Evolutionary conservation across 2,329 filamentous ascomycete genomes (phyloP).

Genomic region (Cercospora sp.): DNA sequence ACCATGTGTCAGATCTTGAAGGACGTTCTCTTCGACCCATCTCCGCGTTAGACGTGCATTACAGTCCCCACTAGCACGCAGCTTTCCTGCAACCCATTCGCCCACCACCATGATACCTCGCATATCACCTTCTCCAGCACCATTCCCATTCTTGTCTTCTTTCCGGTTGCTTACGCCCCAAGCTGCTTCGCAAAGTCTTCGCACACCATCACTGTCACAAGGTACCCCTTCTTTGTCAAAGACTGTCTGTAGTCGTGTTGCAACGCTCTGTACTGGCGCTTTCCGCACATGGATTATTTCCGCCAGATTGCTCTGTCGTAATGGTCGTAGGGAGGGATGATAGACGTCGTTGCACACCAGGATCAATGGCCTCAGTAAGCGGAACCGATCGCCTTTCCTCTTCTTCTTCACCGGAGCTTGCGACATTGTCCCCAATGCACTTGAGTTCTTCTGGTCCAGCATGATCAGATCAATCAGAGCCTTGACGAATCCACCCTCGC

Average conservation of each 20-base stretch:
- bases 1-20: constrained; percentile 67
- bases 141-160: constrained; percentile 56
- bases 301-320: constrained; percentile 80
- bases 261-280: constrained; percentile 81
- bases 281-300: constrained; percentile 92
- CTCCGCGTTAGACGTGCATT: constrained; percentile 63
- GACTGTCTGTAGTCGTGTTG: constrained; percentile 75
- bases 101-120: constrained; percentile 82
- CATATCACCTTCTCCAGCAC: constrained; percentile 71
- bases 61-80: constrained; percentile 51
- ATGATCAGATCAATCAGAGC: constrained; percentile 88
- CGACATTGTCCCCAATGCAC: constrained; percentile 38
- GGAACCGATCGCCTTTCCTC: constrained; percentile 79
- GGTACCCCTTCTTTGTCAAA: constrained; percentile 87
- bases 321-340: constrained; percentile 79
- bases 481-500: constrained; percentile 93
- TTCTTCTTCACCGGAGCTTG: constrained; percentile 52
- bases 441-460: constrained; percentile 78
- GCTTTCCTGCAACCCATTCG: constrained; percentile 78
- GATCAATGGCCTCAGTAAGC: constrained; percentile 82
- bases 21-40: constrained; percentile 74
- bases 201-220: constrained; percentile 84
- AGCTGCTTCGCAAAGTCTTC: constrained; percentile 78
- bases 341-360: constrained; percentile 98
- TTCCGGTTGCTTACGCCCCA: constrained; percentile 77